These are phyloP conservation scores for Candida tetrigidarum DNA, from an alignment of 1,139 yeast genomes.

Conservation along the genomic window DNA sequence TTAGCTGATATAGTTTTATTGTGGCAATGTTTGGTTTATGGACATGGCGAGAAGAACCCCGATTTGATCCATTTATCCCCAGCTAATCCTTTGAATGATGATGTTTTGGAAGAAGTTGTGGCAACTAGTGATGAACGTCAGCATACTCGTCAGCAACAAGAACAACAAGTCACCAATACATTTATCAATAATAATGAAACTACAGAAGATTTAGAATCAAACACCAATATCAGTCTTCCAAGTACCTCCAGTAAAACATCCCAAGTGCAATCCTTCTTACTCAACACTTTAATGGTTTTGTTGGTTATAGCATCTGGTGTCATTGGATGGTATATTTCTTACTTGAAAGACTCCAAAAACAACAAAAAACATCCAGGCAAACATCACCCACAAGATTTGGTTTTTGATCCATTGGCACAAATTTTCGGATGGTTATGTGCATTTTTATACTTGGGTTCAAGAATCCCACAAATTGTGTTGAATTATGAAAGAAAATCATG, in stretches of 20 bases:
- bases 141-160: slow-evolving; percentile 14
- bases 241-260: slow-evolving; percentile 19
- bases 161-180: slow-evolving; percentile 10
- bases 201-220: slow-evolving; percentile 13
- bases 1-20: slow-evolving; percentile 84
- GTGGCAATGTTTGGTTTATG: slow-evolving; percentile 79
- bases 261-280: slow-evolving; percentile 29
- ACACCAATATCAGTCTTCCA: slow-evolving; percentile 3
- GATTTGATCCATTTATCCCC: slow-evolving; percentile 87
- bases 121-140: slow-evolving; percentile 41
- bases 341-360: slow-evolving; percentile 37
- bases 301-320: slow-evolving; percentile 78
- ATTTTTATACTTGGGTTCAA: slow-evolving; percentile 77
- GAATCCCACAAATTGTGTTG: slow-evolving; percentile 86
- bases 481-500: slow-evolving; percentile 86
- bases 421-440: slow-evolving; percentile 94
- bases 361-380: slow-evolving; percentile 35
- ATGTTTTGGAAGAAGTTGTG: slow-evolving; percentile 63
- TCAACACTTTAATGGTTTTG: slow-evolving; percentile 67
- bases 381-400: slow-evolving; percentile 38
- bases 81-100: slow-evolving; percentile 82
- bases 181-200: slow-evolving; percentile 7
- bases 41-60: slow-evolving; percentile 47
- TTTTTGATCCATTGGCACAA: slow-evolving; percentile 80
- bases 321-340: slow-evolving; percentile 83